phyloP scores from a whole-genome alignment of 148 eudicot genomes.

The Fallopia convolvulus region DNA sequence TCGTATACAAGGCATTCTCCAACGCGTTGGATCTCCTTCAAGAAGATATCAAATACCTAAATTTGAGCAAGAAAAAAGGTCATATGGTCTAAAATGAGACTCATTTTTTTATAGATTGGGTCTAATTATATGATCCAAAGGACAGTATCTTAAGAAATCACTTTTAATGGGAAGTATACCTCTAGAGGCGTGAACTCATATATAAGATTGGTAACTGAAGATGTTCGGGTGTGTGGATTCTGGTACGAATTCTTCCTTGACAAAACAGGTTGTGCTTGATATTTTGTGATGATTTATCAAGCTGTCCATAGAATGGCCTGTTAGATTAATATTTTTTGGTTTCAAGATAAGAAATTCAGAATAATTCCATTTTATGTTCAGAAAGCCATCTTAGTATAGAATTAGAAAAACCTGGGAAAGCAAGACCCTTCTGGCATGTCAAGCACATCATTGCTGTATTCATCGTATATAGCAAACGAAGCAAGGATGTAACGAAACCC shows the following conservation, averaged over 20 bases:
- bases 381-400: background rate
- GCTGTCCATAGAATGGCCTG: conserved; percentile 71
- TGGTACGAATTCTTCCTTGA: conserved; percentile 39
- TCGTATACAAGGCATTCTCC: conserved; percentile 60
- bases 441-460: conserved; percentile 83
- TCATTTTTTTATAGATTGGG: too few species aligned
- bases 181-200: conserved; percentile 71
- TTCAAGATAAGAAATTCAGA: background rate
- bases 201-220: conserved; percentile 41
- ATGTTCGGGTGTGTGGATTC: conserved; percentile 36
- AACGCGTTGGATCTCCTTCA: conserved; percentile 44
- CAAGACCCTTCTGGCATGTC: conserved; percentile 94
- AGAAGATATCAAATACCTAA: conserved; percentile 59
- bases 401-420: conserved; percentile 56
- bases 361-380: background rate
- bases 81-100: background rate
- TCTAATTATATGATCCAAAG: too few species aligned
- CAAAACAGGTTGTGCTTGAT: conserved; percentile 33
- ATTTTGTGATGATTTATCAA: conserved; percentile 22
- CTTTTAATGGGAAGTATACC: conserved; percentile 28
- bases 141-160: too few species aligned
- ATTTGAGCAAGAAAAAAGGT: background rate
- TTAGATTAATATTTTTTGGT: background rate
- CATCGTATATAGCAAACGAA: conserved; percentile 74
- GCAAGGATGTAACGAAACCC: conserved; percentile 72